A percentile compares a stretch with the other conserved stretches of the same genome.
Conservation (phyloP, 2,329 filamentous ascomycete species). For the Aspergillus sp. region DNA sequence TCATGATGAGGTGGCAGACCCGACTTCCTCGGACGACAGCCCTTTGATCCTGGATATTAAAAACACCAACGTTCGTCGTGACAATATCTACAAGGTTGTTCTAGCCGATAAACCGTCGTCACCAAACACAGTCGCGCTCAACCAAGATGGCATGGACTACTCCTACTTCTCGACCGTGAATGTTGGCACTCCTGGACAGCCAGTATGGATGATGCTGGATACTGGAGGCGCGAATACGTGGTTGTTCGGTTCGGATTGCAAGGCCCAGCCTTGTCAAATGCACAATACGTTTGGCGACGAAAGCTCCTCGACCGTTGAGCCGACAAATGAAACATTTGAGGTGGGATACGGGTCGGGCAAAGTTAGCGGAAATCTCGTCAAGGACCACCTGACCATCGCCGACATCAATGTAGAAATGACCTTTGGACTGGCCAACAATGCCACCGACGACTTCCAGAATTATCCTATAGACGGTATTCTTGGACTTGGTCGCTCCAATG, state of each 20-base stretch:
- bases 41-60: slow-evolving; percentile 38
- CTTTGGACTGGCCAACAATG: slow-evolving; percentile 71
- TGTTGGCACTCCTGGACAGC: slow-evolving; percentile 51
- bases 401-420: slow-evolving; percentile 63
- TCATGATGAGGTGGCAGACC: slow-evolving; percentile 19
- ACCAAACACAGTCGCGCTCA: slow-evolving; percentile 50
- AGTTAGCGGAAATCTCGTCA: slow-evolving; percentile 65
- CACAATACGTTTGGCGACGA: slow-evolving; percentile 69
- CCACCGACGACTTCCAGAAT: slow-evolving; percentile 70
- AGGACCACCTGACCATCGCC: slow-evolving; percentile 67
- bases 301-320: slow-evolving; percentile 65
- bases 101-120: slow-evolving; percentile 40
- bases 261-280: slow-evolving; percentile 61
- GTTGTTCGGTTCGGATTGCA: slow-evolving; percentile 75
- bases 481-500: slow-evolving; percentile 67
- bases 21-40: slow-evolving; percentile 11
- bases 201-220: slow-evolving; percentile 56
- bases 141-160: slow-evolving; percentile 55
- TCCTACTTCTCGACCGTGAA: slow-evolving; percentile 55
- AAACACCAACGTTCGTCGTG: slow-evolving; percentile 42
- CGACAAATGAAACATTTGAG: slow-evolving; percentile 56
- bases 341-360: slow-evolving; percentile 77
- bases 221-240: slow-evolving; percentile 68
- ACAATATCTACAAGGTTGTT: slow-evolving; percentile 51
- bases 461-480: slow-evolving; percentile 90